phyloP scores from a whole-genome alignment of 352 stramenopile species.

The Globisporangium alternatum region DNA sequence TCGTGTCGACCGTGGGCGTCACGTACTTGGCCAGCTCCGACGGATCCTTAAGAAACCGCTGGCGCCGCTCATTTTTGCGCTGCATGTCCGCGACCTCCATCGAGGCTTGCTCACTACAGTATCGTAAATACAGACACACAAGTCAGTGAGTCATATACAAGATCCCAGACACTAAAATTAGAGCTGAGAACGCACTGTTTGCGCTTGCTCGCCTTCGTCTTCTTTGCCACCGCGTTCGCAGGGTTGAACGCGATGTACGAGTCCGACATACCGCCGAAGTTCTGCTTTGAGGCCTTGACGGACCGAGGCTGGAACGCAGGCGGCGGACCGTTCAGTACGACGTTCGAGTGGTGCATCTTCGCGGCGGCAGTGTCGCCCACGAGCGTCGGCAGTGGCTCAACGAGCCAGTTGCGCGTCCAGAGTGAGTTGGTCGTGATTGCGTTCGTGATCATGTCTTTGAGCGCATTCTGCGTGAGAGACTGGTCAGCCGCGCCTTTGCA shows the following conservation, averaged over 20 bases:
- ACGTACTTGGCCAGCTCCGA: conserved; percentile 59
- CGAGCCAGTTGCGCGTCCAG: conserved; percentile 84
- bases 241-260: conserved; percentile 53
- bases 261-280: conserved; percentile 17
- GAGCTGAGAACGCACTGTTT: conserved; percentile 40
- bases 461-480: conserved; percentile 63
- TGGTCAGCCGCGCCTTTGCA: conserved; percentile 79
- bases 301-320: conserved; percentile 2
- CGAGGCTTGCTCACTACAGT: conserved; percentile 17
- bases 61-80: conserved; percentile 71
- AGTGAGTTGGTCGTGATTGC: conserved; percentile 82
- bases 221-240: conserved; percentile 30
- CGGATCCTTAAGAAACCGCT: conserved; percentile 78
- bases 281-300: conserved; percentile 15
- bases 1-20: conserved; percentile 64
- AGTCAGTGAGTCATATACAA: background rate
- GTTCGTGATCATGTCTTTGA: conserved; percentile 84
- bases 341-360: conserved; percentile 18
- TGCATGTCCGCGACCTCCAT: conserved; percentile 41
- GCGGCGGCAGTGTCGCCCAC: conserved; percentile 39
- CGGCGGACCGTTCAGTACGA: conserved; percentile 7
- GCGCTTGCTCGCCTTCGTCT: conserved; percentile 46
- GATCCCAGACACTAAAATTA: conserved; percentile 6
- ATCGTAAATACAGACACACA: conserved; percentile 1
- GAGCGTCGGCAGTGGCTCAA: conserved; percentile 68